Base-by-base conservation (phyloP, 805 yeast species). In the Brettanomyces bruxellensis region DNA sequence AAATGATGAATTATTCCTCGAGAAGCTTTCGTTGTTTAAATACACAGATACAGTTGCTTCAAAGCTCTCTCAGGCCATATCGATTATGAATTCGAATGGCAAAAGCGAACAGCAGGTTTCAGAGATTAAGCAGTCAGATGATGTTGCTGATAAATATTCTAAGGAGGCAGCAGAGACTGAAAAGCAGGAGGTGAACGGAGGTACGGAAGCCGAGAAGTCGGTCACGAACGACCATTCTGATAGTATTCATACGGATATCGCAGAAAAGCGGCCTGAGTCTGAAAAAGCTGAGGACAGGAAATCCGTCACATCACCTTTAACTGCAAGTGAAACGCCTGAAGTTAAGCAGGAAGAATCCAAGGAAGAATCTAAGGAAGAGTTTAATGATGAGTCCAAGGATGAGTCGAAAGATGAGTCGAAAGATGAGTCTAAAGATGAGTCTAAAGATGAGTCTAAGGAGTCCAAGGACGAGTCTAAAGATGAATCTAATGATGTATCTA, bases 1-100 rank as follows among this genome's bases (percentile, higher is more conserved):
- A 56, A 86, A 83, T 55, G 84, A 81, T 53, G 86, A 81, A 51
- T 58, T 81, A 5, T 76, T 83, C 51, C 60, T 82, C 42, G 88
- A 84, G 53, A 68, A 88, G 47, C 59, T 86, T 34, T 72, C 85
- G n/a, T 70, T 85, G 52, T 72, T 83, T 39, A 81, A 79, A 56
- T 70, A 79, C 14, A 75, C 87, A 1, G 65, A 72, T 18, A 55
- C 68, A 2, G 68, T 83, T 4, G 64, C 78, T 40, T 59, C 69
- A 37, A 82, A 76, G 54, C 59, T 80, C 41, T 60, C 62, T 41
- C 68, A 67, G 36, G 61, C 66, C 1, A 62, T 70, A 5, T 64
- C 58, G 13, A 34, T 58, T 5, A 39, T 62, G n/a, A 28, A 37
- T 6, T 11, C 18, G 12, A 23, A n/a, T 35, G 3, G 14, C 7